Percentiles rank a stretch among this genome's conserved stretches.
Evolutionary conservation across 2,329 filamentous ascomycete species (phyloP).

Genomic region (Teratosphaeria pseudoeucalypti): DNA sequence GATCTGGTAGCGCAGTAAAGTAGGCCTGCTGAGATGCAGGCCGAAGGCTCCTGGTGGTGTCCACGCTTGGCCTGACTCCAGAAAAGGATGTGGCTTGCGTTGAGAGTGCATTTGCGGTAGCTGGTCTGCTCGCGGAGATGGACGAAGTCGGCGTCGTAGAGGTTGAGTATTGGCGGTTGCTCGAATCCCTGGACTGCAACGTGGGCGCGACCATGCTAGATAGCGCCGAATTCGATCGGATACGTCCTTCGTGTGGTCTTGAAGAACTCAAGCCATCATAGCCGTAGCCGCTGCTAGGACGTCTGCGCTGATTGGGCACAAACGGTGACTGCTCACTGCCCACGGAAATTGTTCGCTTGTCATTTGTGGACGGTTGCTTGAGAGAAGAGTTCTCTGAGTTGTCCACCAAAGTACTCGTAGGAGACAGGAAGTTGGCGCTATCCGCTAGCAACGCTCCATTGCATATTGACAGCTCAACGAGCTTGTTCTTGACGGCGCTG

Average conservation of each 20-base stretch:
- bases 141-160: slow-evolving; percentile 41
- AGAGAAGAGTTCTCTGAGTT: slow-evolving; percentile 23
- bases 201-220: slow-evolving; percentile 33
- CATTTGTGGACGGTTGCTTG: slow-evolving; percentile 30
- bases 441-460: slow-evolving; percentile 58
- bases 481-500: slow-evolving; percentile 60
- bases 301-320: slow-evolving; percentile 30
- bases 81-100: slow-evolving; percentile 5
- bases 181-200: slow-evolving; percentile 26
- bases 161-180: slow-evolving; percentile 19
- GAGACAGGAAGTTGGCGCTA: slow-evolving; percentile 49
- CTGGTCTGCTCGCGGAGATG: slow-evolving; percentile 25
- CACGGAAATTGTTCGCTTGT: slow-evolving; percentile 29
- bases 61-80: slow-evolving; percentile 16
- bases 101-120: slow-evolving; percentile 22
- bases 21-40: slow-evolving; percentile 23
- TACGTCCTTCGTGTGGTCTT: slow-evolving; percentile 28
- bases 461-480: slow-evolving; percentile 63
- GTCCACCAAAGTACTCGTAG: slow-evolving; percentile 32
- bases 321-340: slow-evolving; percentile 25
- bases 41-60: slow-evolving; percentile 14
- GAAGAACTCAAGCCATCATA: slow-evolving; percentile 5
- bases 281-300: slow-evolving; percentile 54
- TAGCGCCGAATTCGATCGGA: slow-evolving; percentile 46
- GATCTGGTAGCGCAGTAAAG: slow-evolving; percentile 18